Percentiles rank a stretch among this genome's conserved stretches.
phyloP scores from a whole-genome alignment of 805 yeast genomes.

The Spathaspora gorwiae region DNA sequence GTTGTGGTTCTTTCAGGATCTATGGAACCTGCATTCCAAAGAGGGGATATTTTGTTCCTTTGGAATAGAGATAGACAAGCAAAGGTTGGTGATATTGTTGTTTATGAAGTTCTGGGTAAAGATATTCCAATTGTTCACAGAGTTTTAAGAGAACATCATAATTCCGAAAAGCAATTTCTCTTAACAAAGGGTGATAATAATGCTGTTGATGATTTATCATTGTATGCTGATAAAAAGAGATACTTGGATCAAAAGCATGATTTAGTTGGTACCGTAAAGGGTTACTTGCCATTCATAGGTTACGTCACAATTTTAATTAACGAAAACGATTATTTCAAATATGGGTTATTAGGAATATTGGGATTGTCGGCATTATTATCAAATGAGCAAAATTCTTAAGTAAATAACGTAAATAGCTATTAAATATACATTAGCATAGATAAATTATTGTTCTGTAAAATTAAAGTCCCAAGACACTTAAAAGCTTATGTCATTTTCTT shows the following conservation, averaged over 20 bases:
- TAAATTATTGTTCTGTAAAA: too few relatives aligned
- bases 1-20: conserved; percentile 97
- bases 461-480: too few relatives aligned
- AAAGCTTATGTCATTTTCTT: too few relatives aligned
- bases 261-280: conserved; percentile 88
- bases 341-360: conserved; percentile 68
- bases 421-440: too few relatives aligned
- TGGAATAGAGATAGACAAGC: conserved; percentile 76
- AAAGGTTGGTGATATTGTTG: conserved; percentile 89
- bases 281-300: conserved; percentile 84
- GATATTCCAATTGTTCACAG: conserved; percentile 96
- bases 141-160: conserved; percentile 79
- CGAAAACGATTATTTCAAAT: conserved; percentile 81
- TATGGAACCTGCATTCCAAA: conserved; percentile 98
- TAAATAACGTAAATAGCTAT: background rate
- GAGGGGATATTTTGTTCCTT: conserved; percentile 89
- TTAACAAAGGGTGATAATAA: conserved; percentile 97
- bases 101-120: conserved; percentile 75
- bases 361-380: conserved; percentile 63
- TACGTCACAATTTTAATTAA: conserved; percentile 88
- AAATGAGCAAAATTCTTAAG: background rate
- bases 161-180: conserved; percentile 55
- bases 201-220: conserved; percentile 81
- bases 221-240: conserved; percentile 71
- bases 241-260: conserved; percentile 77